A percentile compares a stretch with the other conserved stretches of the same genome.
Conservation (phyloP, 805 yeast genomes). For the Nakazawaea anatomiae region DNA sequence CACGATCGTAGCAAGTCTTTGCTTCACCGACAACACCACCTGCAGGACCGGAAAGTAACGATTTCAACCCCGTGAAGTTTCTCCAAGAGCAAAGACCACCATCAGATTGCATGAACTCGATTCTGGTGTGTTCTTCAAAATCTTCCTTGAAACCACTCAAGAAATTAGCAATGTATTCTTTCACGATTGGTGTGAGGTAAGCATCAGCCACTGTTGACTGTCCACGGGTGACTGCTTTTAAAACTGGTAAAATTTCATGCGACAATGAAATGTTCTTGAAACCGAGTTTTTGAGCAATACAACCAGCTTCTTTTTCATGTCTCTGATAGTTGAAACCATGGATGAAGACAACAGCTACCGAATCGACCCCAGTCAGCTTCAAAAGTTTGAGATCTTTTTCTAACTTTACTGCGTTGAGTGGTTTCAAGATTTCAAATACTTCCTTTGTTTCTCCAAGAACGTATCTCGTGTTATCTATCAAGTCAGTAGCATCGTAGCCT, state of each 20-base stretch:
- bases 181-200: constrained; percentile 29
- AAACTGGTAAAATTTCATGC: constrained; percentile 25
- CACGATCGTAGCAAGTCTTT: constrained; percentile 39
- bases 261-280: constrained; percentile 20
- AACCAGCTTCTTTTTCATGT: constrained; percentile 25
- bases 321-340: constrained; percentile 29
- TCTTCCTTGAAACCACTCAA: constrained; percentile 23
- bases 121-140: constrained; percentile 20
- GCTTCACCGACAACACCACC: constrained; percentile 57
- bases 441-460: constrained; percentile 29
- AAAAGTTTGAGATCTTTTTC: constrained; percentile 10
- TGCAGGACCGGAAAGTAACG: constrained; percentile 53
- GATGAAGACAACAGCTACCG: constrained; percentile 29
- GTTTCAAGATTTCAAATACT: constrained; percentile 25
- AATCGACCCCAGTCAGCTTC: constrained; percentile 17
- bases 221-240: constrained; percentile 28
- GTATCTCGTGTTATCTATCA: constrained; percentile 16
- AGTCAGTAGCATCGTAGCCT: constrained; percentile 28
- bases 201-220: constrained; percentile 32
- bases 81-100: constrained; percentile 51
- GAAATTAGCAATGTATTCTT: constrained; percentile 27
- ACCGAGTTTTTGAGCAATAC: constrained; percentile 22
- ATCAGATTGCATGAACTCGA: constrained; percentile 52
- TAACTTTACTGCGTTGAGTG: constrained; percentile 21
- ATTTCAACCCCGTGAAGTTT: constrained; percentile 45